A percentile compares a stretch with the other conserved stretches of the same genome.
Evolutionary conservation across 257 asterid genomes (phyloP).

Genomic region (Cynanchum wilfordii): DNA sequence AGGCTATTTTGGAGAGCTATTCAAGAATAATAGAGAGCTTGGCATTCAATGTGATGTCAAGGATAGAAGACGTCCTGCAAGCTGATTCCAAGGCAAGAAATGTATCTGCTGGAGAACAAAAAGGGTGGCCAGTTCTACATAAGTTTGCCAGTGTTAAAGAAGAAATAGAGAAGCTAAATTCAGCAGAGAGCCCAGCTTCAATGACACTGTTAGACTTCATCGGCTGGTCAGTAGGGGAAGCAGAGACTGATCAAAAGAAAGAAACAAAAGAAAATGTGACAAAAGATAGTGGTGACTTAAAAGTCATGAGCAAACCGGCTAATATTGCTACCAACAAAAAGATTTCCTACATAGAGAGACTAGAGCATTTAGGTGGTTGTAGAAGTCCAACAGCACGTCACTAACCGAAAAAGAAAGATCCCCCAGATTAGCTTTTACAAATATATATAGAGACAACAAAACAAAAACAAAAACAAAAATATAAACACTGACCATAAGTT

Average conservation of each 20-base stretch:
- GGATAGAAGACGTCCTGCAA: conserved; percentile 72
- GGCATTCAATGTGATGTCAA: conserved; percentile 71
- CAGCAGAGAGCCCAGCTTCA: conserved; percentile 34
- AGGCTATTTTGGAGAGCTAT: conserved; percentile 81
- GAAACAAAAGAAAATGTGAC: conserved; percentile 24
- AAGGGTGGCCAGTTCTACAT: conserved; percentile 15
- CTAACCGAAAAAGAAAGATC: conserved; percentile 20
- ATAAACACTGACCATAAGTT: too few relatives aligned
- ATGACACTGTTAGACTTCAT: conserved; percentile 46
- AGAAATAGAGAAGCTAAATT: conserved; percentile 33
- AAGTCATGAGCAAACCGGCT: conserved; percentile 32
- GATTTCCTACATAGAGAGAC: conserved; percentile 48
- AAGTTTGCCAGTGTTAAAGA: conserved; percentile 25
- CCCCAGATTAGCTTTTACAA: conserved; percentile 9
- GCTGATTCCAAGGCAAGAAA: conserved; percentile 52
- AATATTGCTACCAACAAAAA: conserved; percentile 43
- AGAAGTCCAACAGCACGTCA: conserved; percentile 91
- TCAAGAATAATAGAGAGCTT: conserved; percentile 81
- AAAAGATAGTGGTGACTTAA: conserved; percentile 15
- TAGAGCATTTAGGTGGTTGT: conserved; percentile 64
- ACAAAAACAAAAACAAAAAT: not conserved
- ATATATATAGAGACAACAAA: conserved; percentile 16
- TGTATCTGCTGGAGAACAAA: conserved; percentile 33
- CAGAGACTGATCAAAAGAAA: conserved; percentile 27
- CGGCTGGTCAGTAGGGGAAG: conserved; percentile 41